Base-by-base conservation (phyloP, 305 asterid genomes). In the Fraxinus angustifolia region DNA sequence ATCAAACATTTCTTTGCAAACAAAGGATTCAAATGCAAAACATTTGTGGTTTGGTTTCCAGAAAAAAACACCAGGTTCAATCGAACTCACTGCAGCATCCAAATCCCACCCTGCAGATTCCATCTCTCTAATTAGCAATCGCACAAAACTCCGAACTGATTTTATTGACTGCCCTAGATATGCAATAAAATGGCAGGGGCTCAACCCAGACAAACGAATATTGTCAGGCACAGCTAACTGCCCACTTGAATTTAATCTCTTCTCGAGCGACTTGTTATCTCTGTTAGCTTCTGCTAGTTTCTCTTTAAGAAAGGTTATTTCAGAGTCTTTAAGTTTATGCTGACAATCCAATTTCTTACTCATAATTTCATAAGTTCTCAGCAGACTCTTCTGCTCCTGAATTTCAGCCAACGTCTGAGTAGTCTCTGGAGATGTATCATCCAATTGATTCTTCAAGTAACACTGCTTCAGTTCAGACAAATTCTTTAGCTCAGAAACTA, bases 271-370 rank as follows among this genome's bases (percentile, higher is more conserved):
- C 83, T 83, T 89, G 81, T 88, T 89, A 26, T 92, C 98, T 73
- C 80, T 75, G 33, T 78, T 81, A 53, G 87, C 90, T 8, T 92
- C 99, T 0, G 82, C 93, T 62, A 92, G 65, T 78, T 92, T 95
- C 92, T 95, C 98, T 72, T 79, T 84, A 8, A 93, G 87, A 84
- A 95, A 95, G 3, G 86, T 85, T 4, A 95, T 88, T 78, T 95
- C 99, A 0, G 99, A 95, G 45, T 91, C 97, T 76, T 91, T 93
- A 48, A 95, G 95, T 62, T 90, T 91, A 19, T 88, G 78, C 82
- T 91, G 92, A n/a, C 91, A 93, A 84, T 91, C 97, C 84, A 93
- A 23, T 65, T 91, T 95, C 91, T 88, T 90, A 3, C 85, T 85
- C 3, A 90, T 91, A 68, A 95, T 83, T 38, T 93, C 97, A 21